Percentiles rank a stretch among this genome's conserved stretches.
Evolutionary conservation across 768 basidiomycete genomes (phyloP).

Genomic region (Tulasnella sp.): DNA sequence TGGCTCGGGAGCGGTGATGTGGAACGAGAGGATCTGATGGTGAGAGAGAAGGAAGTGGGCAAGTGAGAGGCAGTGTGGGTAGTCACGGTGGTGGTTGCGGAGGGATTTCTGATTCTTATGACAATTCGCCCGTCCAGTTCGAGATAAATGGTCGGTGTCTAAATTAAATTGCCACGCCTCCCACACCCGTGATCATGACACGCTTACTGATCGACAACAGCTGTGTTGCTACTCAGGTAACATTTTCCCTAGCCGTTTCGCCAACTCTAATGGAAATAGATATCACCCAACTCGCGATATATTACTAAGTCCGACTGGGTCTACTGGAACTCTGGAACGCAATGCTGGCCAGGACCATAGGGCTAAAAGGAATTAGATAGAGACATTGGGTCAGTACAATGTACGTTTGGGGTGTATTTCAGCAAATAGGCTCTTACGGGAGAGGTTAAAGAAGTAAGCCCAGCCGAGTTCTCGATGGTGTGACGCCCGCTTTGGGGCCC

Average conservation of each 20-base stretch:
- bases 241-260: background rate
- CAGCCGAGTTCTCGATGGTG: constrained; percentile 90
- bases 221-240: background rate
- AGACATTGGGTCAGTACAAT: background rate
- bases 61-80: background rate
- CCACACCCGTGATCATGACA: background rate
- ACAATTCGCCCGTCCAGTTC: background rate
- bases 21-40: background rate
- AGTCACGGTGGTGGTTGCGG: background rate
- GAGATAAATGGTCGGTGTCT: background rate
- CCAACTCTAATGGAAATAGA: background rate
- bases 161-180: background rate
- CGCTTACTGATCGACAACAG: background rate
- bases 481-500: constrained; percentile 83
- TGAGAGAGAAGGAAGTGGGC: background rate
- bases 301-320: background rate
- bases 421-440: constrained; percentile 44
- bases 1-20: background rate
- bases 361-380: constrained; percentile 46
- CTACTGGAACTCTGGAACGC: constrained; percentile 75
- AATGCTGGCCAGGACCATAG: constrained; percentile 88
- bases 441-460: constrained; percentile 66
- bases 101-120: background rate
- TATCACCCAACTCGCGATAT: background rate
- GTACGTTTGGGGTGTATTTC: background rate